Evolutionary conservation across 495 filamentous ascomycete species (phyloP).

Genomic region (Neurospora tetraspora): DNA sequence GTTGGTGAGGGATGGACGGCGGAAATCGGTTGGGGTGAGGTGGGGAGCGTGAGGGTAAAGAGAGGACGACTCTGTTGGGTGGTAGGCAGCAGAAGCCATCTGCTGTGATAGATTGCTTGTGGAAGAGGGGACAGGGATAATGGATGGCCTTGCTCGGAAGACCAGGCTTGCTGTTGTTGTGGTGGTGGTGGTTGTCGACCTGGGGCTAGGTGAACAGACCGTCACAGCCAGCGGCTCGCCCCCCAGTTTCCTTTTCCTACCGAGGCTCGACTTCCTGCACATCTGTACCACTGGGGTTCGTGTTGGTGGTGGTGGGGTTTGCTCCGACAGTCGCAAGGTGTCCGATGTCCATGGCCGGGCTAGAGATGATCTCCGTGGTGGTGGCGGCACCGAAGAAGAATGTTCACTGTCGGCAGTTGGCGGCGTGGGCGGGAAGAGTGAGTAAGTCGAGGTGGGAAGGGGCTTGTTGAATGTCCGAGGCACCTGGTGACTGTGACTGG

Average conservation of each 20-base stretch:
- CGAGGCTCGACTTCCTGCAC: not conserved
- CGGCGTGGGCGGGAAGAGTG: conserved; percentile 16
- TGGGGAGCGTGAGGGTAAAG: not conserved
- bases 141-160: not conserved
- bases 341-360: not conserved
- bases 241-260: not conserved
- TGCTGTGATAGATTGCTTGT: not conserved
- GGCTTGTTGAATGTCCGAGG: conserved; percentile 4
- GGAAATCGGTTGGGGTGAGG: not conserved
- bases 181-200: not conserved
- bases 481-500: conserved; percentile 2
- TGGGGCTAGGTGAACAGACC: not conserved
- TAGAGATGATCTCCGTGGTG: not conserved
- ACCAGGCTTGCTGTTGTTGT: not conserved
- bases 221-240: not conserved
- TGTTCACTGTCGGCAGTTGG: not conserved
- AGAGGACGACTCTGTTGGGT: not conserved
- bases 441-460: conserved; percentile 12
- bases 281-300: not conserved
- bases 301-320: not conserved
- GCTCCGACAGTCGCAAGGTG: not conserved
- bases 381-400: not conserved
- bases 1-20: conserved; percentile 9
- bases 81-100: not conserved
- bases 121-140: not conserved